Base-by-base conservation (phyloP, 805 yeast species). In the Saccharomyces mikatae region DNA sequence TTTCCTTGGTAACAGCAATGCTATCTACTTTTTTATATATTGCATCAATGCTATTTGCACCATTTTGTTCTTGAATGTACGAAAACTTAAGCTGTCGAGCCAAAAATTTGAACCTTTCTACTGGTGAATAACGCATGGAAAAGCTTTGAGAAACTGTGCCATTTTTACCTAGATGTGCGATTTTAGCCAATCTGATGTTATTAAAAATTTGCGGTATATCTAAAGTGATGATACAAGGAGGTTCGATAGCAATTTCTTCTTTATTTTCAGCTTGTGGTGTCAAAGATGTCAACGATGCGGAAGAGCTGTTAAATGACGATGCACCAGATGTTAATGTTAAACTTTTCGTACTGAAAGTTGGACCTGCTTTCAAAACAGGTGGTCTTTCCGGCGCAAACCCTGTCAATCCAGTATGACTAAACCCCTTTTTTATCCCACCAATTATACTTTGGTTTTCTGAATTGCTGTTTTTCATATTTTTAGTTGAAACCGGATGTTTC, bases 1-100 rank as follows among this genome's bases (percentile, higher is more conserved):
- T 31, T 52, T 41, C 60, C 61, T 46, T 58, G 48, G 66, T 71
- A 49, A 62, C 54, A 46, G 54, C 58, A 17, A 54, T 60, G 8
- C 49, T 41, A 8, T 44, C 44, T n/a, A 46, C 36, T 28, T 8
- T 9, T 41, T 41, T 36, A n/a, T 41, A 27, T 3, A 27, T n/a
- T 24, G 47, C 10, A 8, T 51, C 52, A 14, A 44, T 55, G 14
- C 56, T 60, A 11, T 60, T 63, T 17, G 30, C 51, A 44, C 57
- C 50, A 30, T 57, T 58, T 26, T 62, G 66, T 13, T 54, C 56
- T n/a, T 58, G 60, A 51, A 54, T 54, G 30, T 62, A 56, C 1
- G 70, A 69, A 55, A 69, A 69, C 48, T 66, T 65, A 17, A 69
- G 54, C 52, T 69, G 71, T 50, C 67, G 57, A 2, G 71, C 70